phyloP scores from a whole-genome alignment of 208 protist species.

The Crithidia mellificae region DNA sequence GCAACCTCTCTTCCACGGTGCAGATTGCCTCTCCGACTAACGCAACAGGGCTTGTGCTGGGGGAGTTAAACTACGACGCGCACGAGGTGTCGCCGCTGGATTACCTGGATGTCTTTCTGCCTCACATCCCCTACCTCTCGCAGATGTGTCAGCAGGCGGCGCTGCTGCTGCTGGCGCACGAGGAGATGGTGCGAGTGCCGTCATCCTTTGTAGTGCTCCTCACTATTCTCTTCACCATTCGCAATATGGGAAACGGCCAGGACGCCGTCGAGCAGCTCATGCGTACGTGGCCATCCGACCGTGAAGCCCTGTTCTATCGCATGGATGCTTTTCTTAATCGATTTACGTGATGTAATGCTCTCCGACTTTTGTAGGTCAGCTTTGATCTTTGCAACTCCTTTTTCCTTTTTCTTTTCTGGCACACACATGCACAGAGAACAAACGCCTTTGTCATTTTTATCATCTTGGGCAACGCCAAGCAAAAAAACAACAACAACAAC shows the following conservation, averaged over 20 bases:
- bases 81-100: slow-evolving; percentile 42
- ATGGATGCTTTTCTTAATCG: slow-evolving; percentile 35
- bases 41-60: slow-evolving; percentile 26
- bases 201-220: slow-evolving; percentile 28
- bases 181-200: slow-evolving; percentile 27
- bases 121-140: slow-evolving; percentile 31
- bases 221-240: slow-evolving; percentile 30
- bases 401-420: not conserved
- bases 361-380: not conserved
- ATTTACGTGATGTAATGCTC: slow-evolving; percentile 14
- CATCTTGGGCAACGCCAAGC: no score
- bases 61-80: slow-evolving; percentile 30
- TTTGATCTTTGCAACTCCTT: not conserved
- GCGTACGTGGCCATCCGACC: slow-evolving; percentile 16
- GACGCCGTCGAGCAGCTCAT: slow-evolving; percentile 7
- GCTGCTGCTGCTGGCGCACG: slow-evolving; percentile 31
- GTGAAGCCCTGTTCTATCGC: slow-evolving; percentile 12
- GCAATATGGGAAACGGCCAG: slow-evolving; percentile 21
- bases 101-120: slow-evolving; percentile 25
- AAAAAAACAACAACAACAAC: no score
- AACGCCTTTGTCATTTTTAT: no score
- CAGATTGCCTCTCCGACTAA: slow-evolving; percentile 21
- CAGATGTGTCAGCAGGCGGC: slow-evolving; percentile 40
- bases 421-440: no score
- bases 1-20: slow-evolving; percentile 28